Percentiles rank a stretch among this genome's conserved stretches.
Evolutionary conservation across 73 alveolate species (phyloP).

Genomic region (Blepharisma japonicum): DNA sequence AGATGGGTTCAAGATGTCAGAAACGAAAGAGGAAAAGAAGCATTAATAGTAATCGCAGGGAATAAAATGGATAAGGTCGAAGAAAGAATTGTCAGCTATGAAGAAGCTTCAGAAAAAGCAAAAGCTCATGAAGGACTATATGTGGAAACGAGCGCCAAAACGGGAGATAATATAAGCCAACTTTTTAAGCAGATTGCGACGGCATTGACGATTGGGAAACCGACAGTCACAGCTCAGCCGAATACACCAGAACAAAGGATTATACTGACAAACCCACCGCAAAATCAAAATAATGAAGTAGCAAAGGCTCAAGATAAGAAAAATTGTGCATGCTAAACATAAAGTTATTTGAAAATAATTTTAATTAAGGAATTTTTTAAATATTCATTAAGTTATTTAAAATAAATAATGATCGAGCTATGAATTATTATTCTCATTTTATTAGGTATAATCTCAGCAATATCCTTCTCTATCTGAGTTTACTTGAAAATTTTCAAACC

Average conservation of each 20-base stretch:
- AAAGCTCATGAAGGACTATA: constrained; percentile 38
- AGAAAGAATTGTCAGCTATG: constrained; percentile 59
- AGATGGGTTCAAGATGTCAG: constrained; percentile 89
- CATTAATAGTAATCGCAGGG: constrained; percentile 82
- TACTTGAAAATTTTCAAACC: too few relatives aligned
- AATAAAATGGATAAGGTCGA: constrained; percentile 83
- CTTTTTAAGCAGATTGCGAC: constrained; percentile 64
- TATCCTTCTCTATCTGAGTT: too few relatives aligned
- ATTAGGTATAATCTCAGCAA: too few relatives aligned
- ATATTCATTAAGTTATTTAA: too few relatives aligned
- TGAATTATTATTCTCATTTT: too few relatives aligned
- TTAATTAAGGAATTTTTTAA: too few relatives aligned
- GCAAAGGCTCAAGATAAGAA: too few relatives aligned
- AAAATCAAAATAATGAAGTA: too few relatives aligned
- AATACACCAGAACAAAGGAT: background rate
- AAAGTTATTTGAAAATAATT: too few relatives aligned
- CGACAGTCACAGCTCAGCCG: constrained; percentile 5
- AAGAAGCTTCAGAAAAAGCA: constrained; percentile 53
- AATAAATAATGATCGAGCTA: too few relatives aligned
- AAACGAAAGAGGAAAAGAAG: constrained; percentile 87
- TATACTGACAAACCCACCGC: too few relatives aligned
- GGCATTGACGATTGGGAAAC: background rate
- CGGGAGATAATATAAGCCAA: constrained; percentile 60
- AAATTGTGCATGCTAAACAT: too few relatives aligned
- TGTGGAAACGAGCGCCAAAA: constrained; percentile 60